Percentiles rank a stretch among this genome's conserved stretches.
phyloP scores from a whole-genome alignment of 2,329 filamentous ascomycete genomes.

The Simplicillium aogashimaense region DNA sequence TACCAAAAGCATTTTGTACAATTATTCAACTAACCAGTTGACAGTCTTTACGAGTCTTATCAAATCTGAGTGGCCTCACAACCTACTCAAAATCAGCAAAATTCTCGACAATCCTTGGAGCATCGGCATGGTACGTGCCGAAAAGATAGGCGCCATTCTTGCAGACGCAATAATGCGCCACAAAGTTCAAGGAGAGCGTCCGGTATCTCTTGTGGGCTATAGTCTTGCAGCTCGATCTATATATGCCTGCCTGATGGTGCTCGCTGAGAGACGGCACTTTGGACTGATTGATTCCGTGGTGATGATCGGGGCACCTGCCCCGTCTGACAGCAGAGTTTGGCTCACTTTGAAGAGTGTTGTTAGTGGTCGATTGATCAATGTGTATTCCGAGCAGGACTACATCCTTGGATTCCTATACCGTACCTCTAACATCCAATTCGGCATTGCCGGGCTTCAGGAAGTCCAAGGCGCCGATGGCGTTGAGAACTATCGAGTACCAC shows the following conservation, averaged over 20 bases:
- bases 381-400: slow-evolving; percentile 79
- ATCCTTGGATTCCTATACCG: slow-evolving; percentile 84
- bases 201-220: slow-evolving; percentile 73
- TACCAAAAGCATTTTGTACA: not conserved
- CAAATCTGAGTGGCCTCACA: slow-evolving; percentile 50
- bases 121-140: slow-evolving; percentile 63
- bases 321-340: slow-evolving; percentile 65
- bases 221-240: slow-evolving; percentile 76
- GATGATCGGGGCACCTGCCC: slow-evolving; percentile 73
- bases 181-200: slow-evolving; percentile 72
- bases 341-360: slow-evolving; percentile 68
- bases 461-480: slow-evolving; percentile 55
- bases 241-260: slow-evolving; percentile 68
- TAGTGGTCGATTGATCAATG: slow-evolving; percentile 77
- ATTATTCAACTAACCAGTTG: slow-evolving; percentile 5
- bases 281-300: slow-evolving; percentile 80
- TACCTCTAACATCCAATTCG: slow-evolving; percentile 69
- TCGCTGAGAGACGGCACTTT: slow-evolving; percentile 75
- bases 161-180: slow-evolving; percentile 70
- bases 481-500: slow-evolving; percentile 59
- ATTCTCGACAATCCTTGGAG: slow-evolving; percentile 77
- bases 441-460: slow-evolving; percentile 73
- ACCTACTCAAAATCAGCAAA: slow-evolving; percentile 57
- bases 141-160: slow-evolving; percentile 61
- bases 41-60: slow-evolving; percentile 46